phyloP scores from a whole-genome alignment of 495 filamentous ascomycete genomes.

The Penicillium paxilli region DNA sequence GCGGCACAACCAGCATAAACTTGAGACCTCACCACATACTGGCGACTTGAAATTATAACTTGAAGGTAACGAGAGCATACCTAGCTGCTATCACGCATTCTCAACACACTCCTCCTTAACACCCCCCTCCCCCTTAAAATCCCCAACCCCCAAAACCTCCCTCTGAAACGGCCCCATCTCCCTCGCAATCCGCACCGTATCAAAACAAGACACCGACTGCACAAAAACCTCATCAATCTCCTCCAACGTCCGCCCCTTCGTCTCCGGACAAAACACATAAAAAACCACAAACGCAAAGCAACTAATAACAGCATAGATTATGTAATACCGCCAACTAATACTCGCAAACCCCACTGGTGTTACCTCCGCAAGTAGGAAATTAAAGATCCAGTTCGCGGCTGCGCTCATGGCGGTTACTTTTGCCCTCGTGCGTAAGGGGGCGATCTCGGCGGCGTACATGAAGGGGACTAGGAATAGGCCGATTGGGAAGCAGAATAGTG shows the following conservation, averaged over 20 bases:
- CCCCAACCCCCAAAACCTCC: conserved; percentile 14
- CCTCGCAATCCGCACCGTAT: conserved; percentile 19
- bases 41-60: no score
- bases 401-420: conserved; percentile 48
- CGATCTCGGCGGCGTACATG: conserved; percentile 70
- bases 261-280: conserved; percentile 45
- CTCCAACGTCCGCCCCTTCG: conserved; percentile 46
- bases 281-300: conserved; percentile 31
- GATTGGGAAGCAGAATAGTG: conserved; percentile 65
- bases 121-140: conserved; percentile 14
- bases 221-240: conserved; percentile 52
- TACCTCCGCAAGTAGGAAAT: conserved; percentile 32
- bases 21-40: no score
- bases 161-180: conserved; percentile 21
- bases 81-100: background rate
- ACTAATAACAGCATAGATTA: conserved; percentile 49
- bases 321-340: conserved; percentile 49
- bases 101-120: conserved; percentile 8
- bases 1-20: no score
- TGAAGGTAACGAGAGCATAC: no score
- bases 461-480: conserved; percentile 65
- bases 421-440: conserved; percentile 62
- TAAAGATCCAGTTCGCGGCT: conserved; percentile 32
- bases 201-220: conserved; percentile 36
- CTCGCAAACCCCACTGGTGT: conserved; percentile 28